Conservation (phyloP, 75 land plant genomes). For the Isoetes taiwanensis region DNA sequence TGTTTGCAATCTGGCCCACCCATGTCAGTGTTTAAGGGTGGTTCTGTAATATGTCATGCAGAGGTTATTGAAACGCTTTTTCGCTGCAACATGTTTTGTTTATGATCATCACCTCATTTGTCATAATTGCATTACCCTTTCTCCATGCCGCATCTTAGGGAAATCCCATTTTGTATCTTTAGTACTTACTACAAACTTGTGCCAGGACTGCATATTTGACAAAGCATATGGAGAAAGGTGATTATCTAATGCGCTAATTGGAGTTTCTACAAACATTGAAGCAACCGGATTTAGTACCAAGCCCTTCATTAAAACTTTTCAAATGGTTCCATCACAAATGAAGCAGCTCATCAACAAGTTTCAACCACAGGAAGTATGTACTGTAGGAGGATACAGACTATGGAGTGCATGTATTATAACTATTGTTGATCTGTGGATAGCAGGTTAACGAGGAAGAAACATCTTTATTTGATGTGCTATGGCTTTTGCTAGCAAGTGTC, state of each 20-base stretch:
- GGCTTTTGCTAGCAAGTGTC: constrained; percentile 95
- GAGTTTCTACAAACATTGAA: constrained; percentile 43
- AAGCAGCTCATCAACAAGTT: constrained; percentile 53
- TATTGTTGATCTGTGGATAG: background rate
- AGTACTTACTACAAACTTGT: too few species aligned
- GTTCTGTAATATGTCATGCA: too few species aligned
- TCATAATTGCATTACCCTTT: background rate
- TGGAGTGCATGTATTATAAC: too few species aligned
- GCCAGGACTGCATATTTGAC: constrained; percentile 42
- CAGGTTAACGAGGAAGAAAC: constrained; percentile 94
- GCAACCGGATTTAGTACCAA: constrained; percentile 57
- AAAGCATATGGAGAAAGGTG: constrained; percentile 38
- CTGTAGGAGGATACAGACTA: too few species aligned
- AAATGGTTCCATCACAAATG: constrained; percentile 46
- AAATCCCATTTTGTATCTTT: background rate
- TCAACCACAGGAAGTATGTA: constrained; percentile 74
- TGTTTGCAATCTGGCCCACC: too few species aligned
- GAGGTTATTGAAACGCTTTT: too few species aligned
- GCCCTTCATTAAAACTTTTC: constrained; percentile 55
- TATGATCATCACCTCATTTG: too few species aligned
- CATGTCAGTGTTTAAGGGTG: too few species aligned
- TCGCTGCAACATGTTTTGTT: too few species aligned
- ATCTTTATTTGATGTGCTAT: constrained; percentile 85
- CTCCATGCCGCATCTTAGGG: background rate
- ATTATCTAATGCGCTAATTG: constrained; percentile 34